Percentiles rank a stretch among this genome's conserved stretches.
Conservation (phyloP, 352 stramenopile species). For the Pythium plurisporium region DNA sequence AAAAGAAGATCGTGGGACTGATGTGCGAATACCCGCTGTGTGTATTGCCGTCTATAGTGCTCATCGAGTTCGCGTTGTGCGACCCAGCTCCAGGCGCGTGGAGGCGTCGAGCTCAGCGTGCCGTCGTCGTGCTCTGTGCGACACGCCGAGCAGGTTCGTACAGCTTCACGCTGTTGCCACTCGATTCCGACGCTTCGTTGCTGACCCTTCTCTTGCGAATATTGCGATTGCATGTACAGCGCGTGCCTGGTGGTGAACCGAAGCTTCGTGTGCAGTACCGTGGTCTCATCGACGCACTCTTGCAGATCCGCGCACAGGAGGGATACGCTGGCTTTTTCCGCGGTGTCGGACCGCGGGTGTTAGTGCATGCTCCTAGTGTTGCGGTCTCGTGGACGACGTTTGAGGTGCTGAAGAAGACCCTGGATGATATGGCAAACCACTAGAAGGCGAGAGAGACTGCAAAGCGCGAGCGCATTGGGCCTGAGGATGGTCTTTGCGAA, state of each 20-base stretch:
- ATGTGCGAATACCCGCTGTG: constrained; percentile 17
- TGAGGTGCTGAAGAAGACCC: constrained; percentile 92
- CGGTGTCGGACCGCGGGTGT: constrained; percentile 90
- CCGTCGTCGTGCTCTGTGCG: constrained; percentile 55
- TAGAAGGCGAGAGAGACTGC: neutral
- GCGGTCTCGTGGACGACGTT: constrained; percentile 99
- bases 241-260: constrained; percentile 27
- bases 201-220: neutral
- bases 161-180: too few relatives aligned
- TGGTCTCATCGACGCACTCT: constrained; percentile 63
- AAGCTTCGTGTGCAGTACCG: constrained; percentile 70
- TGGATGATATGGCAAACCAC: constrained; percentile 42
- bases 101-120: constrained; percentile 57
- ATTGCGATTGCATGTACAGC: constrained; percentile 2
- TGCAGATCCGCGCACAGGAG: constrained; percentile 92
- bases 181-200: too few relatives aligned
- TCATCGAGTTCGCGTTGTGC: constrained; percentile 65
- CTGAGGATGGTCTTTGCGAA: constrained; percentile 6
- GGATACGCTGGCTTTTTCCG: constrained; percentile 94
- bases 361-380: constrained; percentile 95
- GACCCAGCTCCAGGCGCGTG: constrained; percentile 55
- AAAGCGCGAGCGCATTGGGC: too few relatives aligned
- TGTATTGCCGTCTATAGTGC: constrained; percentile 46
- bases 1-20: neutral
- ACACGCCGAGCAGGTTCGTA: constrained; percentile 36